Evolutionary conservation across 805 yeast species (phyloP).

Genomic region (Metschnikowia baotianmanensis): DNA sequence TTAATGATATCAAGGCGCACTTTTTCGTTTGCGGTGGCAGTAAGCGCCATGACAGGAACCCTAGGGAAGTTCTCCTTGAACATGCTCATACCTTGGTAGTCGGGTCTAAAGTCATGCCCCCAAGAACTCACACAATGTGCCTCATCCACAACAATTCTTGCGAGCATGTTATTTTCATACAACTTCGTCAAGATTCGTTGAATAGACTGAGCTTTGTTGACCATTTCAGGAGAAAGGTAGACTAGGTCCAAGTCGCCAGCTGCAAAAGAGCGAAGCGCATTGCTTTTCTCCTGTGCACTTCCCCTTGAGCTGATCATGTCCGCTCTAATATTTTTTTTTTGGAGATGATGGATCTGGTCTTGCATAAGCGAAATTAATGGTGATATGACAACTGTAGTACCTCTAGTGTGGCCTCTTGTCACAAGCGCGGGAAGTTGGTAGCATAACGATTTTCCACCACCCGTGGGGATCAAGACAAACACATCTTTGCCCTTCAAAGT

Average conservation of each 20-base stretch:
- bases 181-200: slow-evolving; percentile 59
- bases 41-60: slow-evolving; percentile 91
- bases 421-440: slow-evolving; percentile 93
- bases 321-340: slow-evolving; percentile 67
- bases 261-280: slow-evolving; percentile 58
- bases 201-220: slow-evolving; percentile 68
- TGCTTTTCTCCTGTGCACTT: slow-evolving; percentile 57
- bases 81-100: slow-evolving; percentile 75
- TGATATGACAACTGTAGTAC: slow-evolving; percentile 88
- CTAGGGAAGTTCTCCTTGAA: slow-evolving; percentile 73
- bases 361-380: slow-evolving; percentile 96
- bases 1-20: slow-evolving; percentile 84
- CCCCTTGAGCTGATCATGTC: slow-evolving; percentile 86
- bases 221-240: slow-evolving; percentile 94
- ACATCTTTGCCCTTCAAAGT: slow-evolving; percentile 78
- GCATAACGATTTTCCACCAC: slow-evolving; percentile 96
- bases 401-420: slow-evolving; percentile 66
- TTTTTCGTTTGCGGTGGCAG: slow-evolving; percentile 94
- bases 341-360: slow-evolving; percentile 86
- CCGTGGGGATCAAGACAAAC: slow-evolving; percentile 96
- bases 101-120: slow-evolving; percentile 99
- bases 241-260: slow-evolving; percentile 71
- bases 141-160: slow-evolving; percentile 91
- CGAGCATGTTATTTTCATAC: slow-evolving; percentile 55
- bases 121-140: slow-evolving; percentile 98